Percentiles rank a stretch among this genome's conserved stretches.
Conservation (phyloP, 116 monocot species). For the Papilionanthe hybrid region DNA sequence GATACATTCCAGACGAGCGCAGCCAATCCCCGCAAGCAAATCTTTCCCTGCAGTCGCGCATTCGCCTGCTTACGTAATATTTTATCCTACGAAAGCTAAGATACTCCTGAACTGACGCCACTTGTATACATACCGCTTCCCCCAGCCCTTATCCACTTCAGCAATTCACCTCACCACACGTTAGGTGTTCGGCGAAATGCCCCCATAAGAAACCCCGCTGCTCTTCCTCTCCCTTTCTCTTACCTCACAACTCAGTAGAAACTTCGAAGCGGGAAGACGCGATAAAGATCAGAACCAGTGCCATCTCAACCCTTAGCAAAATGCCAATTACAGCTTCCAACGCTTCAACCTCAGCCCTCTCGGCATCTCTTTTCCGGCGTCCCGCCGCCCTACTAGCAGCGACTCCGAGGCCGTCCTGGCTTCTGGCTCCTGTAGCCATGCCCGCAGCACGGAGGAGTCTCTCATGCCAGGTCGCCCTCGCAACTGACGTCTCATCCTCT, state of each 20-base stretch:
- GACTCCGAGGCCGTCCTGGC: neutral
- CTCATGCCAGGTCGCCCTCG: constrained; percentile 28
- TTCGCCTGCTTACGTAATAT: neutral
- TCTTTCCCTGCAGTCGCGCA: neutral
- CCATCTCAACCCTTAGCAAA: neutral
- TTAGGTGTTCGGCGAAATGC: neutral
- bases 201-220: neutral
- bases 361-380: constrained; percentile 9
- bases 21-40: neutral
- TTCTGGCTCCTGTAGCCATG: neutral
- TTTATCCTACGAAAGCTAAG: neutral
- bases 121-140: neutral
- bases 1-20: too few species aligned
- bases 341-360: constrained; percentile 6
- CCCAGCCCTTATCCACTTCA: neutral
- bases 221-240: neutral
- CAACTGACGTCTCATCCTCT: constrained; percentile 14
- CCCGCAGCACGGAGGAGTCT: neutral
- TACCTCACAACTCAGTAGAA: neutral
- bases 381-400: neutral
- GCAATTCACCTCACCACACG: neutral
- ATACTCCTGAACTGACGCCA: neutral
- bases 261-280: neutral
- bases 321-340: constrained; percentile 18
- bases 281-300: neutral